phyloP scores from a whole-genome alignment of 2,329 filamentous ascomycete species.

The Botrytis tulipae region DNA sequence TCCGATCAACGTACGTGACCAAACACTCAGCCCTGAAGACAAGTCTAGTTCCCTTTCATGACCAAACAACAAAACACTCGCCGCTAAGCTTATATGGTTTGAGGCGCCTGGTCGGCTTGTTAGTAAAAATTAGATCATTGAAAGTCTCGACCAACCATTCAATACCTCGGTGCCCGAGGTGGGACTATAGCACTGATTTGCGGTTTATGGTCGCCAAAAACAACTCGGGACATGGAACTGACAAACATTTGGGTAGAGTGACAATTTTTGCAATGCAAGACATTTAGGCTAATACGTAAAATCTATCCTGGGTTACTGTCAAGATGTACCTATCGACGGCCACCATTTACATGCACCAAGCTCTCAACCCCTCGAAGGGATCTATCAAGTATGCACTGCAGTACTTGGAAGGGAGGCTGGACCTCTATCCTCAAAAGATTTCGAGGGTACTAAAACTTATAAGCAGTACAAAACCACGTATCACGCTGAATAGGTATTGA shows the following conservation, averaged over 20 bases:
- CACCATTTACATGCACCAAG: not conserved
- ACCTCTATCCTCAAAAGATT: not conserved
- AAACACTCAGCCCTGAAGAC: not conserved
- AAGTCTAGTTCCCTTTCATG: not conserved
- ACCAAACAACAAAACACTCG: not conserved
- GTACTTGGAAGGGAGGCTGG: not conserved
- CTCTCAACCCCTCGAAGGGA: not conserved
- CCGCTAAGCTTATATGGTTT: not conserved
- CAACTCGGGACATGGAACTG: not conserved
- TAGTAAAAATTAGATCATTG: not conserved
- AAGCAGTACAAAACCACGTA: not conserved
- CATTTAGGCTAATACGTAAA: not conserved
- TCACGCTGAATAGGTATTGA: not conserved
- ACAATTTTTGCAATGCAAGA: not conserved
- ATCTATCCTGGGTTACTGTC: not conserved
- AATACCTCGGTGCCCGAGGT: conserved; percentile 8
- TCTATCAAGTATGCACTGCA: not conserved
- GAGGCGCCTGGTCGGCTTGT: not conserved
- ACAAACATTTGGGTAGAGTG: not conserved
- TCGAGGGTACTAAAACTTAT: not conserved
- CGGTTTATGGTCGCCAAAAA: not conserved
- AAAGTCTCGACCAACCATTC: not conserved
- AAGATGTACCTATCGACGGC: not conserved
- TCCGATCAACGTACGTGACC: not conserved
- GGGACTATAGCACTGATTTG: not conserved